phyloP scores from a whole-genome alignment of 1,284 basidiomycete species.

The Sphagnurus paluster region DNA sequence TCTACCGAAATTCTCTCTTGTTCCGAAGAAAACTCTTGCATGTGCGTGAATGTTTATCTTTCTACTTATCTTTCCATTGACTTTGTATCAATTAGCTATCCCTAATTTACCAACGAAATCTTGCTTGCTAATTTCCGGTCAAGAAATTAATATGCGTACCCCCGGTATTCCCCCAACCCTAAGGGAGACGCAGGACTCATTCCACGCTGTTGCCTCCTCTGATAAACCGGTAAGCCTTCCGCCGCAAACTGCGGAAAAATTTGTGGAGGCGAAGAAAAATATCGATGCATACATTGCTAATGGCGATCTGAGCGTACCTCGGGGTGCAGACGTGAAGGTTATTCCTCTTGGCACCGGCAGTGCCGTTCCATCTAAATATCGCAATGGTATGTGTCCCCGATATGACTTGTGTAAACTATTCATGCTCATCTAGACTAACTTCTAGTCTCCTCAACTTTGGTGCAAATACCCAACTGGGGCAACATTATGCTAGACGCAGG shows the following conservation, averaged over 20 bases:
- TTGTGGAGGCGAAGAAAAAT: slow-evolving; percentile 32
- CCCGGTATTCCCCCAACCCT: slow-evolving; percentile 40
- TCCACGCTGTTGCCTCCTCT: slow-evolving; percentile 44
- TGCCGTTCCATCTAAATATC: slow-evolving; percentile 79
- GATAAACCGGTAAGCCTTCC: slow-evolving; percentile 34
- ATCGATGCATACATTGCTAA: slow-evolving; percentile 22
- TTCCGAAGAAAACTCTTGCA: slow-evolving; percentile 39
- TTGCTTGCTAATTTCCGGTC: slow-evolving; percentile 38
- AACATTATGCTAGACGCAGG: slow-evolving; percentile 87
- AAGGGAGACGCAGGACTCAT: slow-evolving; percentile 41
- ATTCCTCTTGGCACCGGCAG: slow-evolving; percentile 89
- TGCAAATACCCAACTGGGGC: slow-evolving; percentile 69
- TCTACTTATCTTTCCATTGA: background rate
- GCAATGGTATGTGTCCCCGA: slow-evolving; percentile 64
- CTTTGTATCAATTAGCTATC: slow-evolving; percentile 36
- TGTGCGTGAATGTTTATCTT: slow-evolving; percentile 38
- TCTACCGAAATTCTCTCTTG: slow-evolving; percentile 55
- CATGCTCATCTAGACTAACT: background rate
- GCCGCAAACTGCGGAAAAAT: slow-evolving; percentile 33
- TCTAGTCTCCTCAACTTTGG: slow-evolving; percentile 74
- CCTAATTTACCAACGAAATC: slow-evolving; percentile 48
- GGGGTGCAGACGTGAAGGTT: slow-evolving; percentile 69
- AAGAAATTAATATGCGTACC: slow-evolving; percentile 48
- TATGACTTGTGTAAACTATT: slow-evolving; percentile 1
- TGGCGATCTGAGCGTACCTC: slow-evolving; percentile 22